Conservation (phyloP, 306 rosid species). For the Prunus salicina region DNA sequence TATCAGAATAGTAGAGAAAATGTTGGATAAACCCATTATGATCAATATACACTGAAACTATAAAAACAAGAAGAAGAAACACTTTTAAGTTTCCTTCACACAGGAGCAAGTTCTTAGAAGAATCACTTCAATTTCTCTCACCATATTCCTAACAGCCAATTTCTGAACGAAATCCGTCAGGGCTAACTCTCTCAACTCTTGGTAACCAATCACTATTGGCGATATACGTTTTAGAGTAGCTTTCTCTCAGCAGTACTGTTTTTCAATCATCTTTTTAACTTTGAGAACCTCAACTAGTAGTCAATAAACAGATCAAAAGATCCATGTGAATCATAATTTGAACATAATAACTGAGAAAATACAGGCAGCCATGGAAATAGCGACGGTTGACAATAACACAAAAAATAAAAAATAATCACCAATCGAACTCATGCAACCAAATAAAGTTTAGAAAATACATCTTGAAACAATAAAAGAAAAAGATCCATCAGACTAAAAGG, state of each 20-base stretch:
- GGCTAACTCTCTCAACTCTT: neutral
- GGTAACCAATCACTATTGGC: neutral
- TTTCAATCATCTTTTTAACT: neutral
- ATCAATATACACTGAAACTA: neutral
- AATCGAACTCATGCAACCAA: neutral
- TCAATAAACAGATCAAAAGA: neutral
- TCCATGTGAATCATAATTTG: neutral
- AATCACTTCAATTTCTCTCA: neutral
- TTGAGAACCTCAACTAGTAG: neutral
- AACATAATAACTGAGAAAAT: neutral
- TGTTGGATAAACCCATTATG: neutral
- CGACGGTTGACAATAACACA: neutral
- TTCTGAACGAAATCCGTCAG: neutral
- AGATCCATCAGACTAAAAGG: constrained; percentile 14
- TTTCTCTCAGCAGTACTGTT: neutral
- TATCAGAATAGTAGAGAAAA: neutral
- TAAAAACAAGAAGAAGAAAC: neutral
- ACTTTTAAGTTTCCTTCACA: neutral
- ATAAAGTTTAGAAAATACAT: neutral
- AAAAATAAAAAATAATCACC: neutral
- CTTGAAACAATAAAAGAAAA: constrained; percentile 10
- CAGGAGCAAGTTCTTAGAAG: neutral
- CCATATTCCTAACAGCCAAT: neutral
- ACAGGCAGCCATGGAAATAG: neutral
- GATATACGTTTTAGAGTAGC: neutral